Evolutionary conservation across 768 basidiomycete species (phyloP), one percentile per base, ranked within the genome.

Genomic region (Leucocoprinus leucothites): DNA sequence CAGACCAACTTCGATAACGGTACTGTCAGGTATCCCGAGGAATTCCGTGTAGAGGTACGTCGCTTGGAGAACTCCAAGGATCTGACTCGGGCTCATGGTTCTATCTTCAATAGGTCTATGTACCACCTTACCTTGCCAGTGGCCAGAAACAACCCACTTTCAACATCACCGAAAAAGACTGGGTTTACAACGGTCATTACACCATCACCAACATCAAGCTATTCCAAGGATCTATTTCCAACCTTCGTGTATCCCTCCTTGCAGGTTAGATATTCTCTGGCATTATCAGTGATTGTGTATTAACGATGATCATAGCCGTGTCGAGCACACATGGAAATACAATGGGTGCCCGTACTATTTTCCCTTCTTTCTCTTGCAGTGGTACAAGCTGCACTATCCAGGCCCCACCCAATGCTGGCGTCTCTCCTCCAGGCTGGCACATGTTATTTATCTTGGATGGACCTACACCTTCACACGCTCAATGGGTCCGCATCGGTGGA

Each of bases 111-210:
- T 41, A 75, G 74, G 84, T 87, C 24, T 97, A 96, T 71, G 80
- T 89, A 62, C 96, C 96, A 5, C 91, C 89, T 14, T 98, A 96
- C 69, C 79, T 92, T 57, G 83, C 71, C 58, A 69, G 80, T 58
- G 87, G 87, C 9, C 70, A 77, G 58, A 66, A 59, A 3, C 87
- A 86, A 55, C 94, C 89, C 0, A 72, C 68, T 41, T 87, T 84
- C 65, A 82, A 75, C 19, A 74, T 89, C 42, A 60, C 75, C 0
- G 65, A 74, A 54, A 80, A 75, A 9, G 89, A 92, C 63, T 91
- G 88, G 87, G 67, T 61, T 0, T 82, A 85, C 25, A 76, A 80
- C 0, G 75, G 77, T 9, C 65, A 66, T n/a, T 82, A 83, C 60
- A 64, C 67, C 1, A 86, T 92, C 60, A 73, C 68, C 5, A 73